Conservation (phyloP, 2,329 filamentous ascomycete genomes). For the Phaeosphaeria sp. region DNA sequence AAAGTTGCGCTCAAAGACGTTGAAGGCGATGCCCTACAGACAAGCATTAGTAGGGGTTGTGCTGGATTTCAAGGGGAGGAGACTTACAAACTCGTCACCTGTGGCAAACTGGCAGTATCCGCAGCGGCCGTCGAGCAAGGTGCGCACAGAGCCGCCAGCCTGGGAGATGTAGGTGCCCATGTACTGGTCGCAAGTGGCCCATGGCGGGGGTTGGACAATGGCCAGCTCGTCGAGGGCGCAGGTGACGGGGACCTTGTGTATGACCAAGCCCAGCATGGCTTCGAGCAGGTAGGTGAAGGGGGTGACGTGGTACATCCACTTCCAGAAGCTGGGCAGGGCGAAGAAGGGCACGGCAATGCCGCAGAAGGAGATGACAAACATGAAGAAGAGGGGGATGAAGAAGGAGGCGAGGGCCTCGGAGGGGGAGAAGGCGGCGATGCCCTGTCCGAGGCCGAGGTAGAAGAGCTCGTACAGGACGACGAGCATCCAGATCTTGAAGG, state of each 20-base stretch:
- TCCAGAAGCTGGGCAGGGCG: slow-evolving; percentile 74
- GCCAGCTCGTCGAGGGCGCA: slow-evolving; percentile 48
- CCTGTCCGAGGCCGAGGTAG: slow-evolving; percentile 62
- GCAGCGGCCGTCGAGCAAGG: not conserved
- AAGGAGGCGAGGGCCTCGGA: slow-evolving; percentile 63
- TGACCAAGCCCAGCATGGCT: slow-evolving; percentile 47
- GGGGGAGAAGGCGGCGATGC: slow-evolving; percentile 55
- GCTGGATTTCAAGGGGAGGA: not conserved
- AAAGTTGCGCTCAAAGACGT: not conserved
- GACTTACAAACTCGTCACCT: slow-evolving; percentile 1
- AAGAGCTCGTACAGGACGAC: slow-evolving; percentile 72
- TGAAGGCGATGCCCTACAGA: not conserved
- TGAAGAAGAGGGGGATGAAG: slow-evolving; percentile 33
- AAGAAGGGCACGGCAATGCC: slow-evolving; percentile 69
- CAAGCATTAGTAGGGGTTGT: not conserved
- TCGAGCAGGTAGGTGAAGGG: slow-evolving; percentile 54
- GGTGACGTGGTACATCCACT: slow-evolving; percentile 50
- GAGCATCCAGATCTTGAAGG: slow-evolving; percentile 53
- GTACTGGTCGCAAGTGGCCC: slow-evolving; percentile 65
- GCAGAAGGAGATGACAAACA: slow-evolving; percentile 32
- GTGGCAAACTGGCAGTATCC: not conserved
- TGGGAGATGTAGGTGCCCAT: not conserved
- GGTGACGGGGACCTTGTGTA: slow-evolving; percentile 51
- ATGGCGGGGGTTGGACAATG: slow-evolving; percentile 56
- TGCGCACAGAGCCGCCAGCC: not conserved